Conservation (phyloP, 148 eudicot genomes). For the Nepenthes gracilis region DNA sequence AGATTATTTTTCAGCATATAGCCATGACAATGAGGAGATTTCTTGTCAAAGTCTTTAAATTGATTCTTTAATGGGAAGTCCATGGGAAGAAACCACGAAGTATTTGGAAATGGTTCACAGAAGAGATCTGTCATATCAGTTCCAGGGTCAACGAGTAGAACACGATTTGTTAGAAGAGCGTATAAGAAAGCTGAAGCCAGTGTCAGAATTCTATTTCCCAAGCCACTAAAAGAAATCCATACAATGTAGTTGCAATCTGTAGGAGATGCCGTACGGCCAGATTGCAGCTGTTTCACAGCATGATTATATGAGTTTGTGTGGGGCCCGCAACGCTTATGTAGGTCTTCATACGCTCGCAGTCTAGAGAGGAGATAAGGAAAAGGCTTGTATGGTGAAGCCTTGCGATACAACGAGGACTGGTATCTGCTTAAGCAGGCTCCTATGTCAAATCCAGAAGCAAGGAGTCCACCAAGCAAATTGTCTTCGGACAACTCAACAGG, state of each 20-base stretch:
- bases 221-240: slow-evolving; percentile 87
- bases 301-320: slow-evolving; percentile 53
- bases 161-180: slow-evolving; percentile 75
- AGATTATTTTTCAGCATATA: slow-evolving; percentile 41
- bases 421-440: slow-evolving; percentile 70
- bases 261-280: slow-evolving; percentile 14
- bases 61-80: slow-evolving; percentile 62
- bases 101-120: slow-evolving; percentile 88
- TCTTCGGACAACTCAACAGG: slow-evolving; percentile 11
- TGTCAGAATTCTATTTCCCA: slow-evolving; percentile 82
- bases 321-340: slow-evolving; percentile 82
- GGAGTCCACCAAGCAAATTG: slow-evolving; percentile 57
- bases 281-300: slow-evolving; percentile 38
- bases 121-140: slow-evolving; percentile 66
- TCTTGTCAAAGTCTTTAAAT: slow-evolving; percentile 31
- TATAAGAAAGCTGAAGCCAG: slow-evolving; percentile 78
- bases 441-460: slow-evolving; percentile 42
- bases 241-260: slow-evolving; percentile 76
- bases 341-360: slow-evolving; percentile 75
- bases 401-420: slow-evolving; percentile 43
- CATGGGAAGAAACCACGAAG: slow-evolving; percentile 76
- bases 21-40: slow-evolving; percentile 54
- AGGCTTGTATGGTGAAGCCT: slow-evolving; percentile 39
- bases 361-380: slow-evolving; percentile 65
- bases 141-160: slow-evolving; percentile 79